Evolutionary conservation across 257 asterid species (phyloP).

Genomic region (Gentiana straminea): DNA sequence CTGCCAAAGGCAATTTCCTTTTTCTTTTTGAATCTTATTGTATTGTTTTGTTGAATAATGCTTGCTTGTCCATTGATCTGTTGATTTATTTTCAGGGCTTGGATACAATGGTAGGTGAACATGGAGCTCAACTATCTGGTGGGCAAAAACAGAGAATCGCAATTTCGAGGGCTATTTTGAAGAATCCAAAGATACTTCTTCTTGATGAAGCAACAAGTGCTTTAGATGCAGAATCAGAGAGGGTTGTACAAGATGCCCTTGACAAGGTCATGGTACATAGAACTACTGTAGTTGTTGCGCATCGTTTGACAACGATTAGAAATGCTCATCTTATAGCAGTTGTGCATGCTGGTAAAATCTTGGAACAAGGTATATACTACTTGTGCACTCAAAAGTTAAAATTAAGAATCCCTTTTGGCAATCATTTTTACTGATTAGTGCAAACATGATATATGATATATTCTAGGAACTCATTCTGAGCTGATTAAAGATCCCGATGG

Average conservation of each 20-base stretch:
- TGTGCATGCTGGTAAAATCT: slow-evolving; percentile 54
- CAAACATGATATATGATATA: no score
- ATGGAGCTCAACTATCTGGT: slow-evolving; percentile 73
- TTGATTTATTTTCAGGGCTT: slow-evolving; percentile 41
- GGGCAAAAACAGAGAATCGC: slow-evolving; percentile 86
- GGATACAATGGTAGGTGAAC: slow-evolving; percentile 78
- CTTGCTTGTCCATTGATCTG: neutral
- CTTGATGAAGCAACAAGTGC: slow-evolving; percentile 95
- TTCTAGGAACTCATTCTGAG: slow-evolving; percentile 59
- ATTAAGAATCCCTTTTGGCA: no score
- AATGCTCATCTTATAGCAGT: slow-evolving; percentile 82
- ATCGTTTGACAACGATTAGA: slow-evolving; percentile 63
- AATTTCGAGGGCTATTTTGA: slow-evolving; percentile 73
- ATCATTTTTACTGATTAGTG: no score
- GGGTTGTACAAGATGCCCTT: slow-evolving; percentile 67
- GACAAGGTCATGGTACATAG: slow-evolving; percentile 59
- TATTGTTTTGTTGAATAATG: neutral
- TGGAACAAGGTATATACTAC: slow-evolving; percentile 44
- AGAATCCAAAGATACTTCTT: slow-evolving; percentile 68
- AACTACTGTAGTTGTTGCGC: slow-evolving; percentile 79
- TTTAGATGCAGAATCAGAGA: slow-evolving; percentile 68
- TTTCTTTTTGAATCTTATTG: neutral
- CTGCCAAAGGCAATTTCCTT: slow-evolving; percentile 37
- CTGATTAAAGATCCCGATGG: slow-evolving; percentile 59
- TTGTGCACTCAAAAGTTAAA: no score